Conservation (phyloP, 1,284 basidiomycete genomes). For the Cutaneotrichosporon sp. region DNA sequence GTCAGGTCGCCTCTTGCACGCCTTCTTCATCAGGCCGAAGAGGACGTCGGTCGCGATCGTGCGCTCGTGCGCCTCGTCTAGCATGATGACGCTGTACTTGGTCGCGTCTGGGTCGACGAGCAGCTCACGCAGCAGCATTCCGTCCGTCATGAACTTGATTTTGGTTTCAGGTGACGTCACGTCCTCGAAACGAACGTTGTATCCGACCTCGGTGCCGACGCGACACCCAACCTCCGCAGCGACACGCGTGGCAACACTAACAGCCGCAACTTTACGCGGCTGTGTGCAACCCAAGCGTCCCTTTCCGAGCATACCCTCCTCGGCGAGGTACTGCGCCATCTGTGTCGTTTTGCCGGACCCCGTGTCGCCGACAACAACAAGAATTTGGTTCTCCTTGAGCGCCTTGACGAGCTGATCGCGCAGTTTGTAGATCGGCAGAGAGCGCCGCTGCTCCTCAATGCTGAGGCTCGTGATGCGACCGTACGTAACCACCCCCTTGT, state of each 20-base stretch:
- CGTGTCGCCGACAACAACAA: slow-evolving; percentile 90
- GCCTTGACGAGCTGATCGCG: slow-evolving; percentile 89
- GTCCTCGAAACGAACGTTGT: slow-evolving; percentile 98
- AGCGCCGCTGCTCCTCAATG: slow-evolving; percentile 90
- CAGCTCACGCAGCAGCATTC: slow-evolving; percentile 97
- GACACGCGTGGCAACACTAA: slow-evolving; percentile 99
- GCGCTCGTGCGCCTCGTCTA: slow-evolving; percentile 98
- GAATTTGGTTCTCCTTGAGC: slow-evolving; percentile 90
- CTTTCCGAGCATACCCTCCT: slow-evolving; percentile 79
- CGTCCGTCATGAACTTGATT: slow-evolving; percentile 99
- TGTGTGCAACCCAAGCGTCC: slow-evolving; percentile 96
- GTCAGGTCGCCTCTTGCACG: slow-evolving; percentile 88
- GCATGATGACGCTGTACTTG: slow-evolving; percentile 92
- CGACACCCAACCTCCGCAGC: slow-evolving; percentile 96
- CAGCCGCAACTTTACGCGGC: slow-evolving; percentile 96
- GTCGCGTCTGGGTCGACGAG: slow-evolving; percentile 91
- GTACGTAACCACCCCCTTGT: slow-evolving; percentile 88
- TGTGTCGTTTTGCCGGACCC: slow-evolving; percentile 92
- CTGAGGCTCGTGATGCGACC: slow-evolving; percentile 83
- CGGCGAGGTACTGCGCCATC: slow-evolving; percentile 90
- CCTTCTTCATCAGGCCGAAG: slow-evolving; percentile 95
- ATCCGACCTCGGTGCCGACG: slow-evolving; percentile 94
- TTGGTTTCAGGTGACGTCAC: slow-evolving; percentile 95
- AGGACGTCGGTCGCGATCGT: slow-evolving; percentile 97
- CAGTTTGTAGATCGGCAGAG: slow-evolving; percentile 92